Percentiles rank a stretch among this genome's conserved stretches.
phyloP scores from a whole-genome alignment of 2,329 filamentous ascomycete species.

The Botrytis paeoniae region DNA sequence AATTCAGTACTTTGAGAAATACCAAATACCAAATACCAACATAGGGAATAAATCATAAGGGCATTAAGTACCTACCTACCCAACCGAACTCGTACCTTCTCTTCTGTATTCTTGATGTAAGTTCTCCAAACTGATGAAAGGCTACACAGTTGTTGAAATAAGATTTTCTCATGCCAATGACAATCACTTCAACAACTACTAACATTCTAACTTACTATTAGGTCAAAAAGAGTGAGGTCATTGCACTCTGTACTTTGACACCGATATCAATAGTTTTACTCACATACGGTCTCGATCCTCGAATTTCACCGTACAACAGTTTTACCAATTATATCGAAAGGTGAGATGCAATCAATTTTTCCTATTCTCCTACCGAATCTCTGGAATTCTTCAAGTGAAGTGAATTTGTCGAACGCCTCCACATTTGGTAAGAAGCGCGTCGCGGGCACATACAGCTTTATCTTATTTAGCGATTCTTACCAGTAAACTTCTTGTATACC shows the following conservation, averaged over 20 bases:
- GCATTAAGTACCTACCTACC: neutral
- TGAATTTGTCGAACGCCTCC: slow-evolving; percentile 24
- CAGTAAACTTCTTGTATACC: neutral
- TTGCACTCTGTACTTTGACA: neutral
- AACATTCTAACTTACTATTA: neutral
- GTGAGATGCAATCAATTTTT: slow-evolving; percentile 25
- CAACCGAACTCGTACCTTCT: neutral
- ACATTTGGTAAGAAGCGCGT: slow-evolving; percentile 22
- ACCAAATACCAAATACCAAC: neutral
- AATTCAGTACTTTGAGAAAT: neutral
- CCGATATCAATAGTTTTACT: neutral
- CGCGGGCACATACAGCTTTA: slow-evolving; percentile 20
- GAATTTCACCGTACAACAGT: neutral
- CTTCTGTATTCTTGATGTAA: neutral
- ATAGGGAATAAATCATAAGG: neutral
- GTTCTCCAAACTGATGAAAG: neutral
- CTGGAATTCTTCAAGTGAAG: slow-evolving; percentile 22
- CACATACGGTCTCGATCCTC: neutral
- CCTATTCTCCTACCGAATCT: slow-evolving; percentile 25
- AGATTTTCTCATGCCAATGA: neutral
- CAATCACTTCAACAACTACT: neutral
- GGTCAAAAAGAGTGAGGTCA: neutral
- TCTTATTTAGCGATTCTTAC: slow-evolving; percentile 10
- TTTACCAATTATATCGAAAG: slow-evolving; percentile 15
- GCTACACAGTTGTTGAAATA: neutral